Evolutionary conservation across 169 alveolate genomes (phyloP).

Genomic region (Plasmodium fragile): DNA sequence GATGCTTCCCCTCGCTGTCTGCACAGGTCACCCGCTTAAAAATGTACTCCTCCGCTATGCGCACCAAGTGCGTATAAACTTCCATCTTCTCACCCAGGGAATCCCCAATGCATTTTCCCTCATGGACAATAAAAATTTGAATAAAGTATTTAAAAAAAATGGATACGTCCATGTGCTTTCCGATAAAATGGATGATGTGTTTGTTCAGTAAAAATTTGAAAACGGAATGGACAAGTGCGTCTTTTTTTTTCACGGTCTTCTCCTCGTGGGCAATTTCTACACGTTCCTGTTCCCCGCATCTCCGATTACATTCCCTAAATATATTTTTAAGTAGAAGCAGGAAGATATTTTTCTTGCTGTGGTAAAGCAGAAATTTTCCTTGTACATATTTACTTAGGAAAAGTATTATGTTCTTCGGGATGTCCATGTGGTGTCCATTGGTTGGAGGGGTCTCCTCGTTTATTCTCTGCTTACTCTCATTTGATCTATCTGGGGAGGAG

Average conservation of each 20-base stretch:
- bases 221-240: background rate
- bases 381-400: conserved; percentile 36
- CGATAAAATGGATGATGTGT: conserved; percentile 5
- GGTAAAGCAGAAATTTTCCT: conserved; percentile 1
- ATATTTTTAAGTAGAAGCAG: conserved; percentile 34
- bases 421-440: background rate
- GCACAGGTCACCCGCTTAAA: background rate
- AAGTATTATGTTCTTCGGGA: background rate
- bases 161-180: conserved; percentile 16
- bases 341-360: conserved; percentile 39
- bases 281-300: background rate
- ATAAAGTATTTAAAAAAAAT: conserved; percentile 38
- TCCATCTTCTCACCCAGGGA: conserved; percentile 14
- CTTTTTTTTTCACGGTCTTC: background rate
- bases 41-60: conserved; percentile 38
- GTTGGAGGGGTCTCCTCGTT: background rate
- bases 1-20: background rate
- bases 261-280: background rate
- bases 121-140: conserved; percentile 17
- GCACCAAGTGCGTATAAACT: background rate
- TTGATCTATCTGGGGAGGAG: background rate
- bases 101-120: conserved; percentile 39
- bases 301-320: conserved; percentile 24
- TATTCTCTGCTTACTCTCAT: background rate
- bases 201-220: conserved; percentile 19